phyloP scores from a whole-genome alignment of 176 grass and related monocot species.

The maize (Zea mays) region Zm-B73-REFERENCE-NAM-5.0 NC_050097.1:182199001-182199500 shows the following conservation, averaged over 20 bases:
- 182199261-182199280: not conserved
- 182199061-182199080: not conserved
- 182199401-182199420: not conserved
- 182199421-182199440: not conserved
- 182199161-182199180: not conserved
- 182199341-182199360: not conserved
- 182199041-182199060: not conserved
- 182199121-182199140: not conserved
- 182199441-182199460: not conserved
- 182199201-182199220: not conserved
- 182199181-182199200: slow-evolving; percentile 19
- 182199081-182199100: not conserved
- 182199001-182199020: not conserved
- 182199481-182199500: slow-evolving; percentile 12
- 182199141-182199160: not conserved
- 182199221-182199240: not conserved
- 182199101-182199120: no score
- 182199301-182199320: not conserved
- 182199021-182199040: not conserved
- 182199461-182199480: slow-evolving; percentile 40
- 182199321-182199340: not conserved
- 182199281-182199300: not conserved
- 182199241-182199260: not conserved
- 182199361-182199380: not conserved
- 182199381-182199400: not conserved